phyloP scores from a whole-genome alignment of 163 green algal genomes.

The Scenedesmus sp. region DNA sequence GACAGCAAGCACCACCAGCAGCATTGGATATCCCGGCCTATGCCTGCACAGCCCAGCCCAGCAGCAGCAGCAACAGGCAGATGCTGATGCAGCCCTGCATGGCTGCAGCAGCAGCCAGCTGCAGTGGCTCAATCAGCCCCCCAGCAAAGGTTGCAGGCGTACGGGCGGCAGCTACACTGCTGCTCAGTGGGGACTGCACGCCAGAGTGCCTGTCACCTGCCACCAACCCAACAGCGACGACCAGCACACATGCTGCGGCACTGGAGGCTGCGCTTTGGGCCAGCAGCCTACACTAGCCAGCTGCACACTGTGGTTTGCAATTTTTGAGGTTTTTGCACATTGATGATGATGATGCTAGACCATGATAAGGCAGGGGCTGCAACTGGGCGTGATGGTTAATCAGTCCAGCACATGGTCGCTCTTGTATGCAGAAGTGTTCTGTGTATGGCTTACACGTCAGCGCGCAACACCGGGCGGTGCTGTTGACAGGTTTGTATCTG shows the following conservation, averaged over 20 bases:
- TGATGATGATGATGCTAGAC: background rate
- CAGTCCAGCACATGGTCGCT: background rate
- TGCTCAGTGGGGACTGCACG: constrained; percentile 15
- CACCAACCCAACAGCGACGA: background rate
- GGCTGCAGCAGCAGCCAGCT: background rate
- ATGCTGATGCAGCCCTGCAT: background rate
- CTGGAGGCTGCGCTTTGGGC: constrained; percentile 1
- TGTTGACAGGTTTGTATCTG: background rate
- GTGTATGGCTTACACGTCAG: background rate
- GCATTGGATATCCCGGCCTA: background rate
- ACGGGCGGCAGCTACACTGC: constrained; percentile 13
- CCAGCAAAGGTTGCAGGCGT: background rate
- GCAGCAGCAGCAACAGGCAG: background rate
- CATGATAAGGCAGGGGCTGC: background rate
- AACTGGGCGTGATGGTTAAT: background rate
- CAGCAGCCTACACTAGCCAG: background rate
- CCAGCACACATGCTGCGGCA: background rate
- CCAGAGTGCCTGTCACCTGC: constrained; percentile 14
- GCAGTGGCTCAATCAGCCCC: background rate
- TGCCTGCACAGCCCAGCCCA: background rate
- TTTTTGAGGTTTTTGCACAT: no score
- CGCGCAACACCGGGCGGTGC: background rate
- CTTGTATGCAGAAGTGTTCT: background rate
- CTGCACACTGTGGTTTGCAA: background rate
- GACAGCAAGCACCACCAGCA: background rate